Evolutionary conservation across 1,284 basidiomycete genomes (phyloP), one percentile per base, ranked within the genome.

Genomic region (Farysia itapuensis): DNA sequence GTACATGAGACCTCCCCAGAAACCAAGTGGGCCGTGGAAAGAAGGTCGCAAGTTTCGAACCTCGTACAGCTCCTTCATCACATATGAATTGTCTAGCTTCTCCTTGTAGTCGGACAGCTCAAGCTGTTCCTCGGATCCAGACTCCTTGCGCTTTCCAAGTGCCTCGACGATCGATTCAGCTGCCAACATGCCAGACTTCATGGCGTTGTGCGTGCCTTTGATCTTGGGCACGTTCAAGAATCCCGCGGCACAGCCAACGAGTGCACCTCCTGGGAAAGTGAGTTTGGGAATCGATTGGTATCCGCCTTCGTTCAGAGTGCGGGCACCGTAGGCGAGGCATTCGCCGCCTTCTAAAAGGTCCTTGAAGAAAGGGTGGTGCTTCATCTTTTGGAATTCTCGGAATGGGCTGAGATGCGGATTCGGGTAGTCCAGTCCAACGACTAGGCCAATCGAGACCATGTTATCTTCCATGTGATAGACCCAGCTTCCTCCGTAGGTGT

Each of bases 181-280:
- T 25, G 93, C 94, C 16, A 97, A 81, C 86, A 97, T 97, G 16
- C 94, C 94, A 33, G 87, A 90, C 81, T 97, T 95, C 94, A 98
- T 97, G n/a, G 94, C 93, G 54, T 94, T 97, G 78, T 98, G 95
- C 0, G 93, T 95, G n/a, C 94, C 94, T 78, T 98, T 98, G 80
- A 98, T 98, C 80, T 97, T 98, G 29, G 93, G 88, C 13, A 96
- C 84, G 79, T 98, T 98, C 49, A 98, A 83, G 79, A 98, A 94
- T 36, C 78, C 95, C 1, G 94, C 94, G 0, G 91, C 88, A 79
- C 94, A 97, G 1, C 94, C 94, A 37, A 99, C 85, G 34, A 98
- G 80, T 0, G 92, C 94, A 23, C 95, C 94, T 13, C 95, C 94
- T 0, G 93, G 91, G 82, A 98, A 98, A 73, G 90, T 80, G 30